Conservation (phyloP, 1,284 basidiomycete species). For the Ustilago esculenta region DNA sequence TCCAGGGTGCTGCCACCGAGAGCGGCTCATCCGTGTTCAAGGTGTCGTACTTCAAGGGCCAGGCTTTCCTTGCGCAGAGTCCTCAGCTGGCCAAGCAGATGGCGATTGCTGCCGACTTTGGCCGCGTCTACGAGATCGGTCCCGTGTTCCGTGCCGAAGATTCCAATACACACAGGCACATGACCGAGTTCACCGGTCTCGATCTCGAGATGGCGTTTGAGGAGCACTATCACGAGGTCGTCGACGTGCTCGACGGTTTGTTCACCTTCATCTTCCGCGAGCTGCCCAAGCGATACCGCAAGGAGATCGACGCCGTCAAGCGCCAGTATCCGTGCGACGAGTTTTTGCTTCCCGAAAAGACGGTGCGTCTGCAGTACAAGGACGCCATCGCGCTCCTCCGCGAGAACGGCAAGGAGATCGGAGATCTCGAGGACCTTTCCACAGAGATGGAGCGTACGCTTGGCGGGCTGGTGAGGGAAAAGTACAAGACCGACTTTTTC, state of each 20-base stretch:
- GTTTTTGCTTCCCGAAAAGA: constrained; percentile 63
- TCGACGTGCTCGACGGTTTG: constrained; percentile 63
- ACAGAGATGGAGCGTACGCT: constrained; percentile 64
- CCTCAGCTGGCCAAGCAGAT: constrained; percentile 99
- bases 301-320: constrained; percentile 81
- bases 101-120: constrained; percentile 98
- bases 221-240: constrained; percentile 90
- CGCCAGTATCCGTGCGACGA: constrained; percentile 85
- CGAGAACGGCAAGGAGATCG: constrained; percentile 60
- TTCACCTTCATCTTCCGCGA: constrained; percentile 67
- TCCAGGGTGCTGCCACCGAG: constrained; percentile 96
- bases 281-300: constrained; percentile 74
- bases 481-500: constrained; percentile 67
- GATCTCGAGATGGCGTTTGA: constrained; percentile 99
- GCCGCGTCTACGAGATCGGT: constrained; percentile 96
- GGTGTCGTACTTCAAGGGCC: constrained; percentile 97
- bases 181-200: constrained; percentile 98
- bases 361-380: constrained; percentile 60
- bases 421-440: constrained; percentile 63
- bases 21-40: constrained; percentile 97
- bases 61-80: constrained; percentile 92
- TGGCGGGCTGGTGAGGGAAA: constrained; percentile 62
- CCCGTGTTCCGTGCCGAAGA: constrained; percentile 96
- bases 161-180: constrained; percentile 94
- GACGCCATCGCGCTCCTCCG: constrained; percentile 63